These are phyloP conservation scores for Sesbania bispinosa DNA, from an alignment of 306 rosid genomes.

Conservation along the genomic window DNA sequence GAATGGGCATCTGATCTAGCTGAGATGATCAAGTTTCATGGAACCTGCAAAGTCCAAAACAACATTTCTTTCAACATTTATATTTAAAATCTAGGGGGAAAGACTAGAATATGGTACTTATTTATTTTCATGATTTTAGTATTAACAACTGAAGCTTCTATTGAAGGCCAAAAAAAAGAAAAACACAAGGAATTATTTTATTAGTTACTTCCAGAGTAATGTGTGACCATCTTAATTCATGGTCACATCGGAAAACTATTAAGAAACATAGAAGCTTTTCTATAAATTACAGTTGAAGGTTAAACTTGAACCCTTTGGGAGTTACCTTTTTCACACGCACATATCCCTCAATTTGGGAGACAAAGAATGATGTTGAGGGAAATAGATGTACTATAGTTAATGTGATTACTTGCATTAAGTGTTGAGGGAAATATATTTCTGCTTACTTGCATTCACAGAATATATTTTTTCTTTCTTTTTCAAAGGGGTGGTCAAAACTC, in stretches of 20 bases:
- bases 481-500: too few relatives aligned
- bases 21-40: conserved; percentile 76
- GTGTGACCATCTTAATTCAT: background rate
- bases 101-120: background rate
- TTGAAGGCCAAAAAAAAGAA: background rate
- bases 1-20: conserved; percentile 93
- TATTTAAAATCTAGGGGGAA: background rate
- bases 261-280: background rate
- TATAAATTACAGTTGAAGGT: background rate
- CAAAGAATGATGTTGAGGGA: too few relatives aligned
- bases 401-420: too few relatives aligned
- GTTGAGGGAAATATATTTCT: too few relatives aligned
- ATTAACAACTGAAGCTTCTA: background rate
- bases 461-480: too few relatives aligned
- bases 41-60: conserved; percentile 61
- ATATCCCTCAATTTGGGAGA: conserved; percentile 81
- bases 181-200: background rate
- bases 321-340: conserved; percentile 94
- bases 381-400: too few relatives aligned
- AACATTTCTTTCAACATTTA: conserved; percentile 21
- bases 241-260: conserved; percentile 12
- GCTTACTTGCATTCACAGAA: too few relatives aligned
- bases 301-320: conserved; percentile 5
- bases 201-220: conserved; percentile 10
- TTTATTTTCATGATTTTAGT: background rate